Evolutionary conservation across 2,329 filamentous ascomycete species (phyloP).

Genomic region (Coniella vitis): DNA sequence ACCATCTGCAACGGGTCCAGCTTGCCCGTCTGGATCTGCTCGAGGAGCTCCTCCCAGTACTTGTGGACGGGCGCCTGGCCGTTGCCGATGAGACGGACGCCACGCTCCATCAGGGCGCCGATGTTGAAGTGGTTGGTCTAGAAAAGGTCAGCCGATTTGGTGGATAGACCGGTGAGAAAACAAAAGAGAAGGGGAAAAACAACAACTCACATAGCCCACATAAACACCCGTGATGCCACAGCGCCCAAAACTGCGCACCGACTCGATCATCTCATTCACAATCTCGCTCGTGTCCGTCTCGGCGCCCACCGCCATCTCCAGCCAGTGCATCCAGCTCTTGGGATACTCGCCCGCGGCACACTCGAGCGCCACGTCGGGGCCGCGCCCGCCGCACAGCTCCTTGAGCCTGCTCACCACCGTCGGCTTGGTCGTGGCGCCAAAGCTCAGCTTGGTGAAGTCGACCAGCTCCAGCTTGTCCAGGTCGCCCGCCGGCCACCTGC

Average conservation of each 20-base stretch:
- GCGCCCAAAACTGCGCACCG: slow-evolving; percentile 65
- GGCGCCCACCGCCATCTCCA: slow-evolving; percentile 54
- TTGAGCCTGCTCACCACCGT: slow-evolving; percentile 68
- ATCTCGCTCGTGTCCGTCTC: slow-evolving; percentile 84
- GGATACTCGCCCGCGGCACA: slow-evolving; percentile 55
- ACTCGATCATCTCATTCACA: slow-evolving; percentile 71
- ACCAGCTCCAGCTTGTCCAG: slow-evolving; percentile 55
- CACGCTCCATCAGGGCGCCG: slow-evolving; percentile 77
- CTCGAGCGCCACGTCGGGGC: slow-evolving; percentile 69
- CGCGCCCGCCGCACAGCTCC: slow-evolving; percentile 63
- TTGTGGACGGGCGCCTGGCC: slow-evolving; percentile 68
- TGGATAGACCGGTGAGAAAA: too few species aligned
- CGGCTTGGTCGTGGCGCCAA: slow-evolving; percentile 48
- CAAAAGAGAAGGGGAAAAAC: slow-evolving; percentile 20
- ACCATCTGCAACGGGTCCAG: slow-evolving; percentile 77
- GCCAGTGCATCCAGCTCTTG: slow-evolving; percentile 54
- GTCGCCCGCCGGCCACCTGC: slow-evolving; percentile 46
- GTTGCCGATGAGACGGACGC: slow-evolving; percentile 68
- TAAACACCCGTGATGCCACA: slow-evolving; percentile 71
- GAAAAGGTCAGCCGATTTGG: neutral
- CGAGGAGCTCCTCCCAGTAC: slow-evolving; percentile 75
- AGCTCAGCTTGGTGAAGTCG: slow-evolving; percentile 56
- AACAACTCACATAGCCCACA: slow-evolving; percentile 50
- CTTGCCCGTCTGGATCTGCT: slow-evolving; percentile 57
- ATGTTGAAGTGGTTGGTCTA: slow-evolving; percentile 78